Evolutionary conservation across 768 basidiomycete genomes (phyloP).

Genomic region (Tricholoma flavovirens): DNA sequence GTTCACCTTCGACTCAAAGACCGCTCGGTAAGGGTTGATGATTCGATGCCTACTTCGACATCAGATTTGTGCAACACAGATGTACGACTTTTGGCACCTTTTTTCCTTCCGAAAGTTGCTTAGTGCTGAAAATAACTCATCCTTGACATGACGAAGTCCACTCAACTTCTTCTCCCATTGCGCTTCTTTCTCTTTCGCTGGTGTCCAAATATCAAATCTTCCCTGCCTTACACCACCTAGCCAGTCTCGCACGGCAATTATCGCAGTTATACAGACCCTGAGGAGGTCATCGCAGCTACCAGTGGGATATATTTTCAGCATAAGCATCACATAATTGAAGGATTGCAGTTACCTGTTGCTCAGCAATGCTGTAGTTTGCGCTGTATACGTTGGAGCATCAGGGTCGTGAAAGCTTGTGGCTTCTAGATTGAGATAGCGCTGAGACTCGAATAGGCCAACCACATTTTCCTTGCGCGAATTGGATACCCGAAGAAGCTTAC

Average conservation of each 20-base stretch:
- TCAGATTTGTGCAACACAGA: not conserved
- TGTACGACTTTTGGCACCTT: conserved; percentile 32
- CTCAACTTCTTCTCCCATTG: conserved; percentile 29
- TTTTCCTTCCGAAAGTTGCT: conserved; percentile 43
- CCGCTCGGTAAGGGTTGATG: conserved; percentile 54
- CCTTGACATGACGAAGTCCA: conserved; percentile 31
- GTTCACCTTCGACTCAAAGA: conserved; percentile 33
- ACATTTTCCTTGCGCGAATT: conserved; percentile 39
- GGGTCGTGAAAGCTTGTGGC: conserved; percentile 47
- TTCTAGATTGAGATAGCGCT: conserved; percentile 66
- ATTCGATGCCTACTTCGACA: conserved; percentile 34
- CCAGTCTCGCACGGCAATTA: conserved; percentile 46
- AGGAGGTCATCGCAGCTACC: conserved; percentile 50
- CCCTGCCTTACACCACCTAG: conserved; percentile 33
- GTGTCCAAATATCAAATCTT: conserved; percentile 32
- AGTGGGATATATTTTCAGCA: not conserved
- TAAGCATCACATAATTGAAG: not conserved
- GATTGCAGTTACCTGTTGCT: conserved; percentile 29
- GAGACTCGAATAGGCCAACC: conserved; percentile 71
- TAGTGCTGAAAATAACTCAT: conserved; percentile 30
- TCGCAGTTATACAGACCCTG: conserved; percentile 31
- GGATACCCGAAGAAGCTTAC: conserved; percentile 34
- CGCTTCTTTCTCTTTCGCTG: conserved; percentile 22
- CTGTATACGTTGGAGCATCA: conserved; percentile 35
- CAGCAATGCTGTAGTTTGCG: conserved; percentile 39